Evolutionary conservation across 2,329 filamentous ascomycete species (phyloP).

Genomic region (Penicillium vulpinum): DNA sequence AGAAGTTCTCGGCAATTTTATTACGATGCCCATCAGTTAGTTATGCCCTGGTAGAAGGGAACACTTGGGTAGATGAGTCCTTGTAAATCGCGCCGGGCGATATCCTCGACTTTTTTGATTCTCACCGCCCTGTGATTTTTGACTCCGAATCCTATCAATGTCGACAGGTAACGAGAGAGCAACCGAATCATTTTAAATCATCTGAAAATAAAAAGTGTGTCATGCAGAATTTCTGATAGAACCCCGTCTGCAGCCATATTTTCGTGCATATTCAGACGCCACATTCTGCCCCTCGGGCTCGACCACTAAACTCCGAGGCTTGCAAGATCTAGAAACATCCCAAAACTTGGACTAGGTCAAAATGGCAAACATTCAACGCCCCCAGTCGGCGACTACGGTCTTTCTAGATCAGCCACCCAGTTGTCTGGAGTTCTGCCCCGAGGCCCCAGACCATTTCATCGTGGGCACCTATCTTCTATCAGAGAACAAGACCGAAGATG

Average conservation of each 20-base stretch:
- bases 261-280: not conserved
- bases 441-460: constrained; percentile 64
- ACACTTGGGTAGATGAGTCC: too few relatives aligned
- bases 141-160: not conserved
- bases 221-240: not conserved
- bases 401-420: constrained; percentile 47
- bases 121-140: constrained; percentile 15
- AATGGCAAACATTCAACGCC: constrained; percentile 25
- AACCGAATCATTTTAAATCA: not conserved
- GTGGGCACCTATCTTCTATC: constrained; percentile 80
- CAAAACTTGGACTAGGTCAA: not conserved
- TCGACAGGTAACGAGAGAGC: not conserved
- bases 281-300: not conserved
- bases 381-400: constrained; percentile 35
- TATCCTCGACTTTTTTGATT: not conserved
- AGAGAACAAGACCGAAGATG: constrained; percentile 32
- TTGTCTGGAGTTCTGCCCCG: constrained; percentile 46
- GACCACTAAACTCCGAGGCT: not conserved
- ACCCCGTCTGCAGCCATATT: not conserved
- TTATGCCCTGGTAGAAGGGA: too few relatives aligned
- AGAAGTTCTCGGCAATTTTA: too few relatives aligned
- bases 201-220: not conserved
- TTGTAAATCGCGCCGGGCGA: too few relatives aligned
- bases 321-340: not conserved
- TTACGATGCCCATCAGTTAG: too few relatives aligned